Evolutionary conservation across 192 early-diverging fungal species (phyloP), one percentile per base, ranked within the genome.

Genomic region (Spinellus fusiger): DNA sequence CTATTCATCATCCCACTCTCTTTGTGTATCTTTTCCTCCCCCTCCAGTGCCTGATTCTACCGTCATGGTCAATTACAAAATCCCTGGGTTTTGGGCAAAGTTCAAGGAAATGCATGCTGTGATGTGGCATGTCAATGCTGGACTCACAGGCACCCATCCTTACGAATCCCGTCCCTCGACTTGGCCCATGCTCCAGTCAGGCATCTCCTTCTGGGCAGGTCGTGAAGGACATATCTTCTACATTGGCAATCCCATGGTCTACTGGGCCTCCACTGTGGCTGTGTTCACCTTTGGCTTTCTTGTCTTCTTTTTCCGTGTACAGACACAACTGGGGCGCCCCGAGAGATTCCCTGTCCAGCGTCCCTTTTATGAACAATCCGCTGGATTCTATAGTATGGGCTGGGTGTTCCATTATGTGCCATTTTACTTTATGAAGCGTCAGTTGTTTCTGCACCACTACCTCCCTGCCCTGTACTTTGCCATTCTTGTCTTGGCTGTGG

Each of bases 381-480:
- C 80, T 28, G 81, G 82, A 22, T 86, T 94, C 57, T 78, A 89
- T 40, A 78, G 85, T 25, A 46, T 84, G 12, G 91, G 84, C 12
- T 98, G 93, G 93, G 62, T 70, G 18, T 72, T 89, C 38, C 94
- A 96, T 74, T 95, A 90, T 68, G 34, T 90, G 9, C 91, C 93
- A 16, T 96, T 96, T 72, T 93, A 89, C 74, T 64, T 93, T 16
- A 93, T 96, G 92, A 77, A 75, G 20, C 92, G 93, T 29, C 90
- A 93, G 70, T 77, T 92, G 35, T 95, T 98, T 72, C 71, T 94
- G 35, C 94, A 96, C 68, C 94, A 98, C 65, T 98, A 96, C 67
- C 80, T 95, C n/a, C 94, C 95, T 4, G 87, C 94, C 8, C 78
- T 96, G 10, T 95, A 93, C 76, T 89, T 95, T 70, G 81, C 85